phyloP scores from a whole-genome alignment of 2,329 filamentous ascomycete genomes.

The Mycogone perniciosa region DNA sequence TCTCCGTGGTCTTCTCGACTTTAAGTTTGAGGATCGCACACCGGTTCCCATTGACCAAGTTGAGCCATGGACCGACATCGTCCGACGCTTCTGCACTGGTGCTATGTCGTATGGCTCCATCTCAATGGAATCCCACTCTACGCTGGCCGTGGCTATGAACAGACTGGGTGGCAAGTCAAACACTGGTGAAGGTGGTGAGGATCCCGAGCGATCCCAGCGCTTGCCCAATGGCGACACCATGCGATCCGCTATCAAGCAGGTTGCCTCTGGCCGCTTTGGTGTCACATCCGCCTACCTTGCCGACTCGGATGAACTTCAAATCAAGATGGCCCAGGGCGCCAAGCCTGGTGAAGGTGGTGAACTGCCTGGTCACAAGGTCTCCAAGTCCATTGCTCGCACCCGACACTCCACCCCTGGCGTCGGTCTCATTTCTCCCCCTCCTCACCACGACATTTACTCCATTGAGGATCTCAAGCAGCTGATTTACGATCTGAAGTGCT shows the following conservation, averaged over 20 bases:
- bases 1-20: conserved; percentile 87
- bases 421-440: conserved; percentile 89
- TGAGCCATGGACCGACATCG: conserved; percentile 96
- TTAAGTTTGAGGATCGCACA: conserved; percentile 82
- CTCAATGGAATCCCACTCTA: conserved; percentile 97
- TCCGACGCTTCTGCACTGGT: conserved; percentile 91
- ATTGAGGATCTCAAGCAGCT: conserved; percentile 97
- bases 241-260: conserved; percentile 96
- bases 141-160: conserved; percentile 94
- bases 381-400: conserved; percentile 86
- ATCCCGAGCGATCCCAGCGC: conserved; percentile 79
- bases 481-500: conserved; percentile 96
- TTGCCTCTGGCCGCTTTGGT: conserved; percentile 92
- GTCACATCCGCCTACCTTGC: conserved; percentile 92
- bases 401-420: conserved; percentile 95
- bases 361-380: conserved; percentile 93
- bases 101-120: conserved; percentile 99
- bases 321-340: conserved; percentile 98
- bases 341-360: conserved; percentile 98
- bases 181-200: conserved; percentile 95
- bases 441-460: conserved; percentile 97
- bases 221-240: conserved; percentile 93
- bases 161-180: conserved; percentile 94
- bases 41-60: conserved; percentile 94
- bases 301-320: conserved; percentile 92